Base-by-base conservation (phyloP, 2,329 filamentous ascomycete genomes). In the Fusarium sp. region DNA sequence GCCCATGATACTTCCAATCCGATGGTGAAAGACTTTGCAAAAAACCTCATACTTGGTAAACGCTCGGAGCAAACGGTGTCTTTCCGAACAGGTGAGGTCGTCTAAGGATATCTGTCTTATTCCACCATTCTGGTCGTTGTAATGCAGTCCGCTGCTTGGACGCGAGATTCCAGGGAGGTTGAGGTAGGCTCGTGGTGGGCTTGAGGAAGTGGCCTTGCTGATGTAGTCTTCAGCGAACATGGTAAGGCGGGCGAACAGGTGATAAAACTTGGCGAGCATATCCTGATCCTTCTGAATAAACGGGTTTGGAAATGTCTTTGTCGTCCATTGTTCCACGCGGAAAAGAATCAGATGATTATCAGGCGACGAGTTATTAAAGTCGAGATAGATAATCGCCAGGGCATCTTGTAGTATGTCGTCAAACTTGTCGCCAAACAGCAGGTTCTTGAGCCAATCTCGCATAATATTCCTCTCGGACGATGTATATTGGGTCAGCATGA, bases 221-320 rank as follows among this genome's bases (percentile, higher is more conserved):
- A 67, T 26, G 22, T 59, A 67, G 29, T 67, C 63, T 28, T 64
- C 63, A 1, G 62, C 39, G 6, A 67, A 62, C 1, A 56, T 15
- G 3, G 41, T n/a, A 3, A 67, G 11, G 1, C 50, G 45, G 4
- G 46, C 40, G 6, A 62, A 48, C 1, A 62, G 26, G 2, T 25
- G 29, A 19, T 44, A 32, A 5, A 67, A 44, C 11, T 52, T 13
- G 3, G 13, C 2, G 6, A 64, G 36, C 12, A 47, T 43, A 4
- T 3, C 10, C 15, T 29, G 5, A 36, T 53, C 25, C 1, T 31
- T 10, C 9, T 24, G 3, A 9, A 49, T 10, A 8, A 64, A 40
- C 2, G 55, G 56, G n/a, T 58, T 19, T 1, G 35, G 41, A 6
- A 64, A 29, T 2, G 8, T 3, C 3, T 53, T 47, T 2, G 19